phyloP scores from a whole-genome alignment of 2,329 filamentous ascomycete species.

The Hymenoscyphus fraxineus region DNA sequence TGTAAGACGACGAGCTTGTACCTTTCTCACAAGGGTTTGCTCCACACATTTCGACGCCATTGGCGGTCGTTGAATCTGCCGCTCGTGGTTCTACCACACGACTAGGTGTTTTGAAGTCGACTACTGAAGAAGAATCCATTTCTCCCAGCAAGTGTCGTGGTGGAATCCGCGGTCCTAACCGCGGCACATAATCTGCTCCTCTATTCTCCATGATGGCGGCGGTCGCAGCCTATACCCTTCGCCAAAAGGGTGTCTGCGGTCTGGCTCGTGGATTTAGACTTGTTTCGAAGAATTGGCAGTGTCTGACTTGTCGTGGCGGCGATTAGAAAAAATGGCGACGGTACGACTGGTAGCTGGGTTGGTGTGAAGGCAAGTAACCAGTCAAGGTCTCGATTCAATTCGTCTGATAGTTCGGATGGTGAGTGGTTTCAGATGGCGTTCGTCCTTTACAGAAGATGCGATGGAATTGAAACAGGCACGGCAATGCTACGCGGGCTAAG shows the following conservation, averaged over 20 bases:
- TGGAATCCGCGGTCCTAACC: slow-evolving; percentile 28
- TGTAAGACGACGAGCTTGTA: slow-evolving; percentile 50
- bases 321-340: slow-evolving; percentile 14
- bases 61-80: slow-evolving; percentile 20
- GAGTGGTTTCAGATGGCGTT: slow-evolving; percentile 19
- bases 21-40: slow-evolving; percentile 58
- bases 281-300: neutral
- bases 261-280: neutral
- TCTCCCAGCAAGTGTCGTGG: slow-evolving; percentile 18
- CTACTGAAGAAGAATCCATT: slow-evolving; percentile 27
- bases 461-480: slow-evolving; percentile 26
- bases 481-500: slow-evolving; percentile 8
- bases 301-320: neutral
- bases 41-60: slow-evolving; percentile 28
- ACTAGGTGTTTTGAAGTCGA: slow-evolving; percentile 21
- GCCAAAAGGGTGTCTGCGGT: neutral
- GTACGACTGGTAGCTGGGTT: slow-evolving; percentile 15
- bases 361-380: neutral
- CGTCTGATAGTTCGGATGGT: slow-evolving; percentile 3
- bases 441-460: slow-evolving; percentile 17
- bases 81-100: slow-evolving; percentile 25
- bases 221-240: slow-evolving; percentile 12
- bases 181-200: slow-evolving; percentile 28
- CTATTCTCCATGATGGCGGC: slow-evolving; percentile 23
- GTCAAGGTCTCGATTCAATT: neutral